Conservation (phyloP, 768 basidiomycete genomes). For the Tylopilus plumbeoviolaceoides region DNA sequence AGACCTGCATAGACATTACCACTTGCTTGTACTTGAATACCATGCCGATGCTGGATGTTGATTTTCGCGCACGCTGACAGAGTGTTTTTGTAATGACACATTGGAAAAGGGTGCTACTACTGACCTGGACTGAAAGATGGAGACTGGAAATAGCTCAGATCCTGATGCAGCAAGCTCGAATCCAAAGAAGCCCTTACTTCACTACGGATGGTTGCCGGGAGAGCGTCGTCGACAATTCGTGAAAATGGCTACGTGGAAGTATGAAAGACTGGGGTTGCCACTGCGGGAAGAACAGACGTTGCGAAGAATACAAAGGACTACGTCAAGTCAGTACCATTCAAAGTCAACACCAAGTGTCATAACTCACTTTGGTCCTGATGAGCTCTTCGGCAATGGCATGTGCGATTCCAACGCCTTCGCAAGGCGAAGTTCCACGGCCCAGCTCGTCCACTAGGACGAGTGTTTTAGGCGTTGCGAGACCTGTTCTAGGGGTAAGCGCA, state of each 20-base stretch:
- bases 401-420: conserved; percentile 77
- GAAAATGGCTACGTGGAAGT: conserved; percentile 56
- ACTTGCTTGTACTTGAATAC: conserved; percentile 74
- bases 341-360: not conserved
- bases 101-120: conserved; percentile 1
- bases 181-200: conserved; percentile 47
- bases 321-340: not conserved
- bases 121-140: conserved; percentile 77
- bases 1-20: not conserved
- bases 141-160: conserved; percentile 43
- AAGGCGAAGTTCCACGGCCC: conserved; percentile 85
- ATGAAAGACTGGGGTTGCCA: conserved; percentile 1
- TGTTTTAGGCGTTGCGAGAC: conserved; percentile 63
- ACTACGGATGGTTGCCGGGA: conserved; percentile 74
- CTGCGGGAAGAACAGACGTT: conserved; percentile 48
- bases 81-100: not conserved
- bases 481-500: conserved; percentile 31
- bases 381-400: conserved; percentile 80
- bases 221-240: conserved; percentile 73
- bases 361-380: conserved; percentile 63
- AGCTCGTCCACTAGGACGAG: conserved; percentile 92
- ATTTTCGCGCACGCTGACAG: conserved; percentile 49
- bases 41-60: conserved; percentile 60
- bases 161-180: not conserved
- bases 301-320: conserved; percentile 89